These are phyloP conservation scores for Candida railenensis DNA, from an alignment of 805 yeast species.

Conservation along the genomic window DNA sequence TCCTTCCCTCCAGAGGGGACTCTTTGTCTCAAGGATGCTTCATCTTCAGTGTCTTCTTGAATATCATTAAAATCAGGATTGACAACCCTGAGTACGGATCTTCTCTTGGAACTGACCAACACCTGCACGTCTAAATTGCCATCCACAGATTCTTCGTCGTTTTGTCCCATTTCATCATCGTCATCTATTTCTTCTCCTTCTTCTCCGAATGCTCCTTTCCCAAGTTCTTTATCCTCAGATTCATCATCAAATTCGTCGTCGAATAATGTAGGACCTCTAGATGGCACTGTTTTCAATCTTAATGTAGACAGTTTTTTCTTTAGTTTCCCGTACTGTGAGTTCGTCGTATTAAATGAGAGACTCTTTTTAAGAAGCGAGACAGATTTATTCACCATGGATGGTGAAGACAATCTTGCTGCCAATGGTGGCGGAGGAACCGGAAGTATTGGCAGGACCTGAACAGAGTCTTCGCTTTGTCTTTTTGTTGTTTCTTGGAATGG, in stretches of 20 bases:
- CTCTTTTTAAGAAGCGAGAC: slow-evolving; percentile 1
- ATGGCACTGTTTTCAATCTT: not conserved
- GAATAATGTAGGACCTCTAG: not conserved
- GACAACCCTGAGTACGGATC: slow-evolving; percentile 57
- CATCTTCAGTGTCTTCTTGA: not conserved
- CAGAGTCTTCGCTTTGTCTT: not conserved
- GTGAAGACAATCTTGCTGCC: not conserved
- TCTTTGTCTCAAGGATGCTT: slow-evolving; percentile 13
- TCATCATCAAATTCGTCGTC: slow-evolving; percentile 5
- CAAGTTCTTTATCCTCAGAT: slow-evolving; percentile 4
- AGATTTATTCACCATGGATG: not conserved
- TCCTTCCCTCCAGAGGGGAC: slow-evolving; percentile 14
- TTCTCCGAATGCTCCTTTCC: not conserved
- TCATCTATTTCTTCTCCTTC: slow-evolving; percentile 8
- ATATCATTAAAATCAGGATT: slow-evolving; percentile 44
- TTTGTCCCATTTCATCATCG: slow-evolving; percentile 45
- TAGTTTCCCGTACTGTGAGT: slow-evolving; percentile 1
- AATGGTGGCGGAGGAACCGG: slow-evolving; percentile 1
- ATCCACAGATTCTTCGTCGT: slow-evolving; percentile 41
- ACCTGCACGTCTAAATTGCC: slow-evolving; percentile 67
- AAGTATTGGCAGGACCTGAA: not conserved
- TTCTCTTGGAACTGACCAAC: slow-evolving; percentile 62
- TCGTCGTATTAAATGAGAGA: slow-evolving; percentile 1
- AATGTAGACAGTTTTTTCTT: slow-evolving; percentile 2
- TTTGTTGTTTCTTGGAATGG: slow-evolving; percentile 4